Evolutionary conservation across 352 stramenopile genomes (phyloP).

Genomic region (Pythium oligandrum): DNA sequence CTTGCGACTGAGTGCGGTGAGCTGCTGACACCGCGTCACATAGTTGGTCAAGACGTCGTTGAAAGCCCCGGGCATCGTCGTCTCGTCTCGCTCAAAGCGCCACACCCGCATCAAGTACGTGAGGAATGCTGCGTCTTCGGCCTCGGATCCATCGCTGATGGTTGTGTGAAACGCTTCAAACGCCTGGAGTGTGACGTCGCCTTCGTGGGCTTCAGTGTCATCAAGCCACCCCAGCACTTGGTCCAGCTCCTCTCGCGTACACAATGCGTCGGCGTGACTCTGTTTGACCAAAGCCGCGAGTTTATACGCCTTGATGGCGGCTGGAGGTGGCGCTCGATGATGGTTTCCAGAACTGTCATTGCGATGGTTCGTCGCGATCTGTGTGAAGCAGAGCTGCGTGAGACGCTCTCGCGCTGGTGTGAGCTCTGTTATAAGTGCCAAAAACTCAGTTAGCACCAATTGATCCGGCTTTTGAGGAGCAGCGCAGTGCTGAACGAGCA

Average conservation of each 20-base stretch:
- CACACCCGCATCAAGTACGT: conserved; percentile 57
- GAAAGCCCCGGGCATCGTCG: background rate
- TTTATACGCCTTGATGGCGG: conserved; percentile 39
- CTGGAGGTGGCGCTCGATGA: conserved; percentile 30
- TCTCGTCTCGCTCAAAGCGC: conserved; percentile 26
- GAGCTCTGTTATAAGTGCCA: conserved; percentile 32
- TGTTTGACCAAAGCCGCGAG: conserved; percentile 43
- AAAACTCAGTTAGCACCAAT: conserved; percentile 27
- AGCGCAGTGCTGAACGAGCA: conserved; percentile 50
- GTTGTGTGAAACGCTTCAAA: conserved; percentile 44
- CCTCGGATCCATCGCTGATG: conserved; percentile 38
- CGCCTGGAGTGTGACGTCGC: conserved; percentile 22
- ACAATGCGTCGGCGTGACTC: conserved; percentile 27
- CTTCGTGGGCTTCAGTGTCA: background rate
- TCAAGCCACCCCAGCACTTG: conserved; percentile 33
- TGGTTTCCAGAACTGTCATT: conserved; percentile 20
- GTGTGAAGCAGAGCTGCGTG: conserved; percentile 46
- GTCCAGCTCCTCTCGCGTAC: conserved; percentile 28
- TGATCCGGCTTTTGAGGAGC: conserved; percentile 13
- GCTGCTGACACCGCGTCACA: conserved; percentile 21
- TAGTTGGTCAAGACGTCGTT: conserved; percentile 24
- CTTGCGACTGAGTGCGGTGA: conserved; percentile 16
- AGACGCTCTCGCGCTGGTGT: conserved; percentile 32
- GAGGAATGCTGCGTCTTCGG: conserved; percentile 60
- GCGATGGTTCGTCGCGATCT: conserved; percentile 40